Evolutionary conservation across 352 stramenopile species (phyloP).

Genomic region (Thraustochytrium striatum): DNA sequence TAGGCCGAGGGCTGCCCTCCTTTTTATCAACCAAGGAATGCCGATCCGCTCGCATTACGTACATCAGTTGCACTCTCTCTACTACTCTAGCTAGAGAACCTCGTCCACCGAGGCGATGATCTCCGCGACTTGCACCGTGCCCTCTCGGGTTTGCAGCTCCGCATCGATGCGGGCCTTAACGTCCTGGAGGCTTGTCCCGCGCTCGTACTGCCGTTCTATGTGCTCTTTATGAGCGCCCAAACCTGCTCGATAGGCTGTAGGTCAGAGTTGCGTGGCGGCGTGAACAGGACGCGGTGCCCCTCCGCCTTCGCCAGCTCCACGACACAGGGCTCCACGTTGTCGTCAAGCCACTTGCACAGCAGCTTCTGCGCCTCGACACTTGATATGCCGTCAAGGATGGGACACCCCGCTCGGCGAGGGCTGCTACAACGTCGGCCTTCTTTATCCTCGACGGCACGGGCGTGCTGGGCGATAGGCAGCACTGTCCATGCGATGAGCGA

Average conservation of each 20-base stretch:
- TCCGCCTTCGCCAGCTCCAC: constrained; percentile 17
- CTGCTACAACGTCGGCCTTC: background rate
- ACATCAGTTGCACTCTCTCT: no score
- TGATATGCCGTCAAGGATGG: background rate
- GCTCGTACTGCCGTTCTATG: constrained; percentile 47
- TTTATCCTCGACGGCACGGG: constrained; percentile 5
- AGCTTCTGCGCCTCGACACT: constrained; percentile 2
- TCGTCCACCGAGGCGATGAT: no score
- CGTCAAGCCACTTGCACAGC: constrained; percentile 15
- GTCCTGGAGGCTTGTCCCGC: constrained; percentile 33
- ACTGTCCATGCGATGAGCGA: constrained; percentile 51
- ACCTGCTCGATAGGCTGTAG: constrained; percentile 52
- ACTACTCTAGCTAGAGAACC: no score
- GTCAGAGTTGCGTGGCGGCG: constrained; percentile 52
- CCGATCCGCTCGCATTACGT: no score
- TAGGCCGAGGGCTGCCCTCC: no score
- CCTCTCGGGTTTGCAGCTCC: no score
- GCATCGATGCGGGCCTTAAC: constrained; percentile 33
- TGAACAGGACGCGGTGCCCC: constrained; percentile 47
- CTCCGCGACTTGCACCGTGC: no score
- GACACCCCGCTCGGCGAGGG: background rate
- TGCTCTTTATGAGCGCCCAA: constrained; percentile 51
- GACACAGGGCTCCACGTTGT: constrained; percentile 11
- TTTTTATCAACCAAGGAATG: no score
- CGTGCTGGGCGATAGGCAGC: constrained; percentile 30